phyloP scores from a whole-genome alignment of 2,329 filamentous ascomycete genomes.

The Phaeosphaeria sp. region DNA sequence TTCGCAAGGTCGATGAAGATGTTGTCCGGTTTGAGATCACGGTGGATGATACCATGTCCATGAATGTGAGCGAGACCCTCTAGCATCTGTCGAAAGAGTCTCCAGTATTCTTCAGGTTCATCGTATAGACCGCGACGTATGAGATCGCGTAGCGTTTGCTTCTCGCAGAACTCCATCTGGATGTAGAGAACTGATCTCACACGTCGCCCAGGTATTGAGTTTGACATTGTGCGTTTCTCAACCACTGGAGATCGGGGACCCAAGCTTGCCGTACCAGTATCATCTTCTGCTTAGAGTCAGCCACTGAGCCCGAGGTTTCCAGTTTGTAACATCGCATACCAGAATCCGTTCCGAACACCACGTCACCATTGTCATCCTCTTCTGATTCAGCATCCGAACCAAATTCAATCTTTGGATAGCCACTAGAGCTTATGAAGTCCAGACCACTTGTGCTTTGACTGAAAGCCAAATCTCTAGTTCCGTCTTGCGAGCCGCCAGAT shows the following conservation, averaged over 20 bases:
- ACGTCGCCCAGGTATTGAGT: slow-evolving; percentile 56
- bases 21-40: slow-evolving; percentile 96
- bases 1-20: slow-evolving; percentile 92
- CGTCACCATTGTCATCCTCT: slow-evolving; percentile 38
- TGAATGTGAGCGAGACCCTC: slow-evolving; percentile 93
- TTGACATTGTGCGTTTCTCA: slow-evolving; percentile 51
- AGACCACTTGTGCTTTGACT: slow-evolving; percentile 75
- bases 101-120: slow-evolving; percentile 81
- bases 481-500: slow-evolving; percentile 33
- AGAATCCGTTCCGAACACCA: slow-evolving; percentile 49
- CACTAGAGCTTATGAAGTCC: slow-evolving; percentile 91
- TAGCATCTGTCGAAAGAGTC: slow-evolving; percentile 86
- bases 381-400: slow-evolving; percentile 64
- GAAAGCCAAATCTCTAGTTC: slow-evolving; percentile 60
- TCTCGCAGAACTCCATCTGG: slow-evolving; percentile 99
- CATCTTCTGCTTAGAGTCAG: slow-evolving; percentile 50
- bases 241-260: slow-evolving; percentile 44
- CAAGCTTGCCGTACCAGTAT: slow-evolving; percentile 47
- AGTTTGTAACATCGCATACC: slow-evolving; percentile 13
- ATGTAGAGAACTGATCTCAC: slow-evolving; percentile 86
- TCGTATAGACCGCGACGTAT: slow-evolving; percentile 78
- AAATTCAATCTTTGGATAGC: slow-evolving; percentile 78
- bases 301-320: background rate
- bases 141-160: slow-evolving; percentile 86
- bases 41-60: slow-evolving; percentile 87